These are phyloP conservation scores for Nowakowskiella sp. DNA, from an alignment of 192 early-diverging fungal genomes.

Conservation along the genomic window DNA sequence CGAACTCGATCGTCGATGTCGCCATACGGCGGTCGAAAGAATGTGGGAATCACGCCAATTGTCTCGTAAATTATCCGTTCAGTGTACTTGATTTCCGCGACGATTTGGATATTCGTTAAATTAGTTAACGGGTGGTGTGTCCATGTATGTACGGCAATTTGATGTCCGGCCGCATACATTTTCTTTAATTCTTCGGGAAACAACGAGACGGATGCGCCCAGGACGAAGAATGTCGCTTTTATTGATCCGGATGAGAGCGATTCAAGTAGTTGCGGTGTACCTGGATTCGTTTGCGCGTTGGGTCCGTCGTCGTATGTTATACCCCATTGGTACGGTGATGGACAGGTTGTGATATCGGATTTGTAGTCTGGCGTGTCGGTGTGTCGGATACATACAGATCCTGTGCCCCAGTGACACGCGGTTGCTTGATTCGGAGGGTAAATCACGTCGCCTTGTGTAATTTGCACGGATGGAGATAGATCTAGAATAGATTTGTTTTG, in stretches of 20 bases:
- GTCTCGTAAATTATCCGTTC: constrained; percentile 32
- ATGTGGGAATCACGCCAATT: constrained; percentile 34
- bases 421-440: too few species aligned
- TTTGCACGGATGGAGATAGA: too few species aligned
- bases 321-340: constrained; percentile 16
- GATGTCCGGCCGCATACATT: constrained; percentile 40
- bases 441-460: too few species aligned
- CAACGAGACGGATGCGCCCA: constrained; percentile 37
- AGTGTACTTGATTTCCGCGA: constrained; percentile 64
- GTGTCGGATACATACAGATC: constrained; percentile 3
- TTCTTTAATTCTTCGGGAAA: constrained; percentile 38
- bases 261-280: constrained; percentile 1
- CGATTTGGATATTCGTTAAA: constrained; percentile 55
- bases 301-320: constrained; percentile 25
- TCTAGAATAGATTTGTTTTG: too few species aligned
- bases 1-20: constrained; percentile 69
- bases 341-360: constrained; percentile 16
- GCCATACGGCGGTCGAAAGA: constrained; percentile 62
- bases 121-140: constrained; percentile 51
- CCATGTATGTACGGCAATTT: constrained; percentile 48
- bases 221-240: constrained; percentile 44
- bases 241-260: too few species aligned
- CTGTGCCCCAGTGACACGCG: constrained; percentile 24
- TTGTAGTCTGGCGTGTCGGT: constrained; percentile 10
- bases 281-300: constrained; percentile 2